Base-by-base conservation (phyloP, 495 filamentous ascomycete genomes). In the Hamigera avellanea region DNA sequence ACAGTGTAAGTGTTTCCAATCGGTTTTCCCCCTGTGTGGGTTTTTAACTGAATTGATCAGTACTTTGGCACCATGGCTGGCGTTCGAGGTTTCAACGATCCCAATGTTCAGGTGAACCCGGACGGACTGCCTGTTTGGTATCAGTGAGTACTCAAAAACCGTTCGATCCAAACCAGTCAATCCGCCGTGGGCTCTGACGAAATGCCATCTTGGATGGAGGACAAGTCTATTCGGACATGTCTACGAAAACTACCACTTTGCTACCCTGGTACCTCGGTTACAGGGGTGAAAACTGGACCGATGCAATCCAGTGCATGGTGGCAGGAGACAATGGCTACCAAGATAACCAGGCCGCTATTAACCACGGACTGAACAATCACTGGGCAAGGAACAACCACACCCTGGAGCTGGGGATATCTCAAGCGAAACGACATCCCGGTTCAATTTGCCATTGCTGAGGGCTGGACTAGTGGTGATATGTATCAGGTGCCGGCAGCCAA, bases 51-150 rank as follows among this genome's bases (percentile, higher is more conserved):
- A 17, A 12, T 19, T n/a, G 8, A 8, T 7, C 25, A 70, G 52
- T 72, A 74, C 45, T 72, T 70, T 36, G 70, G 70, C 6, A 66
- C 69, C 0, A 72, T 75, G 69, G 59, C 69, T 7, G 71, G 71
- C 19, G 63, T 72, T 15, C 64, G 71, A 29, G 71, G 71, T 6
- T 75, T 73, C 48, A 62, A 62, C 25, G 71, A 75, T 35, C 69
- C 71, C 8, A 75, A 75, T 42, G 66, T 71, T 2, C 69, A 75
- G 42, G 53, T 73, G 23, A 73, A 72, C 29, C 6, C 41, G 8
- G 56, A 62, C 36, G 61, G 56, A 3, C 41, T 47, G 14, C 49
- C 66, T 0, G 66, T 72, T 14, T 73, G 59, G 59, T 44, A 72
- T 35, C 69, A 75, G 60, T 61, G 32, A 39, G 62, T 64, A n/a